Conservation (phyloP, 176 grass and related monocot species). For the Aechmea fasciata region DNA sequence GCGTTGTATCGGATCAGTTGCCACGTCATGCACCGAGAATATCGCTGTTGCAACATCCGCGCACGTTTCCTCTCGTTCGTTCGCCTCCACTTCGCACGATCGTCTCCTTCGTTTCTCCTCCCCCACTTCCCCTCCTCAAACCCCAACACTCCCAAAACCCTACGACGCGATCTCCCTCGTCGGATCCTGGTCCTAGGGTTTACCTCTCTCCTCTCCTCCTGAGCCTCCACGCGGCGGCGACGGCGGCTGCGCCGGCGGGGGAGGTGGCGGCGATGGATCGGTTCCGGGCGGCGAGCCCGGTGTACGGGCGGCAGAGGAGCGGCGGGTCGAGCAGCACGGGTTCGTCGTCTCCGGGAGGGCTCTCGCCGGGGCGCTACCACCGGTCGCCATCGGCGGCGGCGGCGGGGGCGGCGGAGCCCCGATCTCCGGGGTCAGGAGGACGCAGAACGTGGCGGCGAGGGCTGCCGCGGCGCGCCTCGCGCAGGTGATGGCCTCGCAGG, state of each 20-base stretch:
- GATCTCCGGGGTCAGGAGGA: slow-evolving; percentile 65
- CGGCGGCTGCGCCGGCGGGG: not conserved
- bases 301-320: slow-evolving; percentile 80
- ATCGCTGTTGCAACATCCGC: not conserved
- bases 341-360: slow-evolving; percentile 59
- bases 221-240: not conserved
- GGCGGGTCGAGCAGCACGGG: slow-evolving; percentile 66
- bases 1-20: not conserved
- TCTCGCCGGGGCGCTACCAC: slow-evolving; percentile 64
- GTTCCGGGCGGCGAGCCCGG: slow-evolving; percentile 68
- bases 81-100: not conserved
- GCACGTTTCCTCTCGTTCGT: not conserved
- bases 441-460: slow-evolving; percentile 90
- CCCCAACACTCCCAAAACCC: too few relatives aligned
- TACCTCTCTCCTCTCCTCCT: slow-evolving; percentile 22
- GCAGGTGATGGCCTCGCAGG: slow-evolving; percentile 97
- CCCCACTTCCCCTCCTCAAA: not conserved
- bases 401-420: not conserved
- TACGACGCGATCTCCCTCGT: not conserved
- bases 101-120: not conserved
- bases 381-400: slow-evolving; percentile 4
- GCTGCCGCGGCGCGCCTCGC: slow-evolving; percentile 83
- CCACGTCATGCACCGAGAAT: not conserved
- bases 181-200: slow-evolving; percentile 7
- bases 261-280: slow-evolving; percentile 45